Percentiles rank a stretch among this genome's conserved stretches.
phyloP scores from a whole-genome alignment of 176 grass and related monocot genomes.

The maize (Zea mays) region DNA sequence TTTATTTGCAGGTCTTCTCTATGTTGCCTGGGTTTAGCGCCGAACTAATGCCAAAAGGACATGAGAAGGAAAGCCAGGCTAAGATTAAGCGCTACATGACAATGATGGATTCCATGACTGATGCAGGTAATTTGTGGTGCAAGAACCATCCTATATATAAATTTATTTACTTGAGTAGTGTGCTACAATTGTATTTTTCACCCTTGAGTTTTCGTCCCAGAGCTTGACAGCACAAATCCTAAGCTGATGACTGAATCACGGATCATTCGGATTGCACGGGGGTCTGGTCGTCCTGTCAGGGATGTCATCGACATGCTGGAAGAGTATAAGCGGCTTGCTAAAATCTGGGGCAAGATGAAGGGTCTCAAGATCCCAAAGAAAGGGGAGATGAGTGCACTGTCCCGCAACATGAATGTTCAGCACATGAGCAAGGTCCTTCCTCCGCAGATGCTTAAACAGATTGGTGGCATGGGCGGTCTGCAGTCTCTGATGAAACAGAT shows the following conservation, averaged over 20 bases:
- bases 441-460: slow-evolving; percentile 85
- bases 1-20: slow-evolving; percentile 71
- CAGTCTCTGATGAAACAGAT: slow-evolving; percentile 92
- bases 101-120: slow-evolving; percentile 98
- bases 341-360: slow-evolving; percentile 92
- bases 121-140: slow-evolving; percentile 54
- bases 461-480: slow-evolving; percentile 78
- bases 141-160: not conserved
- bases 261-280: slow-evolving; percentile 65
- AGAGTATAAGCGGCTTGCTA: slow-evolving; percentile 92
- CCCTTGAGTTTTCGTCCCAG: slow-evolving; percentile 20
- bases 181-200: not conserved
- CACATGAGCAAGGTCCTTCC: slow-evolving; percentile 86
- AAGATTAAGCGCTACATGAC: slow-evolving; percentile 99
- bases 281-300: slow-evolving; percentile 63
- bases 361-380: slow-evolving; percentile 86
- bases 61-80: slow-evolving; percentile 89
- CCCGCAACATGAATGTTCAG: slow-evolving; percentile 71
- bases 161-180: too few relatives aligned
- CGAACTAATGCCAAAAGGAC: slow-evolving; percentile 94
- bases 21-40: slow-evolving; percentile 91
- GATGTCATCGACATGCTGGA: slow-evolving; percentile 92
- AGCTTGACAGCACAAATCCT: slow-evolving; percentile 83
- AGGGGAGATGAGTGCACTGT: slow-evolving; percentile 74
- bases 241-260: slow-evolving; percentile 82